phyloP scores from a whole-genome alignment of 2,329 filamentous ascomycete genomes.

The Stachybotrys elegans region DNA sequence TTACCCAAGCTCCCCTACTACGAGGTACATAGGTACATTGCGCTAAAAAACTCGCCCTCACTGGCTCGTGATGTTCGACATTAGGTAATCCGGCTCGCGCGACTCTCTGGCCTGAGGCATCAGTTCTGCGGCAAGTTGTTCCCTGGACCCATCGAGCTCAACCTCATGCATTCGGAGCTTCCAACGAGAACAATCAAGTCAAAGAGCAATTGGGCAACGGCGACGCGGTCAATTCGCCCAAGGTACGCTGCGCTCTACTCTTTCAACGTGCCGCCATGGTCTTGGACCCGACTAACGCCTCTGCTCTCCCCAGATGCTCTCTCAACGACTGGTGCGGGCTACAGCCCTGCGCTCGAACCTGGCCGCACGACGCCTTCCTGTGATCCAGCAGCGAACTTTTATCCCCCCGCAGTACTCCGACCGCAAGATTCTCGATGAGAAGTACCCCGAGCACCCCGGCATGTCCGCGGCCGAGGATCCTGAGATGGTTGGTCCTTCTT shows the following conservation, averaged over 20 bases:
- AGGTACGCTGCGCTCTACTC: constrained; percentile 24
- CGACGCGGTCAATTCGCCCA: constrained; percentile 23
- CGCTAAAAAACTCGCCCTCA: too few species aligned
- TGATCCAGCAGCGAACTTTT: constrained; percentile 53
- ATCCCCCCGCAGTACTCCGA: constrained; percentile 45
- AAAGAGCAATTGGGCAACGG: constrained; percentile 32
- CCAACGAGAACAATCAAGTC: constrained; percentile 20
- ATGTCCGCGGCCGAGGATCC: constrained; percentile 60
- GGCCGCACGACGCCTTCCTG: constrained; percentile 43
- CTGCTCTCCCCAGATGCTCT: constrained; percentile 49
- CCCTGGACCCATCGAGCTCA: constrained; percentile 18
- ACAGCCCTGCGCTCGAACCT: constrained; percentile 38
- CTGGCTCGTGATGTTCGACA: constrained; percentile 20
- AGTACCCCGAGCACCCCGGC: constrained; percentile 42
- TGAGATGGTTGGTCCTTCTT: constrained; percentile 52
- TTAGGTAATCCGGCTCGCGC: background rate
- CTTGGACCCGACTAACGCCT: constrained; percentile 7
- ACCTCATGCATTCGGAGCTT: constrained; percentile 25
- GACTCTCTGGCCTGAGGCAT: constrained; percentile 28
- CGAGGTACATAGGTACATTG: too few species aligned
- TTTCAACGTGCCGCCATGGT: constrained; percentile 8
- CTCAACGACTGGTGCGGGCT: constrained; percentile 52
- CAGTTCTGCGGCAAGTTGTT: constrained; percentile 10
- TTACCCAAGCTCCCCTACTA: too few species aligned
- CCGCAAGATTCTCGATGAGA: constrained; percentile 42